These are phyloP conservation scores for Aspergillus bertholletiae DNA, from an alignment of 495 filamentous ascomycete genomes.

Conservation along the genomic window DNA sequence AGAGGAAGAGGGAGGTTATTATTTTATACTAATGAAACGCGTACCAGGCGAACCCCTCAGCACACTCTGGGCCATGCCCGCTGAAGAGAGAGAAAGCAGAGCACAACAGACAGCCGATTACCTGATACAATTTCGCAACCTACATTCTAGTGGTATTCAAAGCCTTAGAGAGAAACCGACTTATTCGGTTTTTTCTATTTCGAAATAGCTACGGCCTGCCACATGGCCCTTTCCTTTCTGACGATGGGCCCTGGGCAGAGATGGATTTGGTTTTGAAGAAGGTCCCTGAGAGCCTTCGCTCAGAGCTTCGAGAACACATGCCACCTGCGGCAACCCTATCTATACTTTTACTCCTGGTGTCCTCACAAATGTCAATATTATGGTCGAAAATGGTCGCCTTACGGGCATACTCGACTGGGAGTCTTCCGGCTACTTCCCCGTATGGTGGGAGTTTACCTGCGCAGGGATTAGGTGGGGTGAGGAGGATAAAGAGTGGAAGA, in stretches of 20 bases:
- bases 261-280: constrained; percentile 15
- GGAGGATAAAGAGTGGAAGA: constrained; percentile 20
- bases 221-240: constrained; percentile 21
- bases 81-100: constrained; percentile 20
- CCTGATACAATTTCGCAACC: constrained; percentile 25
- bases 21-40: constrained; percentile 14
- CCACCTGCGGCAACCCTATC: constrained; percentile 25
- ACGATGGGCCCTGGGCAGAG: constrained; percentile 22
- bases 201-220: not conserved
- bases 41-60: constrained; percentile 24
- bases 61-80: constrained; percentile 15
- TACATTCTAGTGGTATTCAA: constrained; percentile 14
- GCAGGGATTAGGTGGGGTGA: constrained; percentile 1
- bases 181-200: not conserved
- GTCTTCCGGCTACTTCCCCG: constrained; percentile 26
- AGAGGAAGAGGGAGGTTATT: constrained; percentile 12
- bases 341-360: too few species aligned
- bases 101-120: constrained; percentile 28
- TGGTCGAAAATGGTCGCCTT: constrained; percentile 22
- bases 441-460: constrained; percentile 31
- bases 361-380: constrained; percentile 28
- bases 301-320: constrained; percentile 24
- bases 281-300: constrained; percentile 14
- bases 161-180: not conserved
- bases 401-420: constrained; percentile 34